These are phyloP conservation scores for Leptographium radiaticola DNA, from an alignment of 2,329 filamentous ascomycete genomes.

Conservation along the genomic window DNA sequence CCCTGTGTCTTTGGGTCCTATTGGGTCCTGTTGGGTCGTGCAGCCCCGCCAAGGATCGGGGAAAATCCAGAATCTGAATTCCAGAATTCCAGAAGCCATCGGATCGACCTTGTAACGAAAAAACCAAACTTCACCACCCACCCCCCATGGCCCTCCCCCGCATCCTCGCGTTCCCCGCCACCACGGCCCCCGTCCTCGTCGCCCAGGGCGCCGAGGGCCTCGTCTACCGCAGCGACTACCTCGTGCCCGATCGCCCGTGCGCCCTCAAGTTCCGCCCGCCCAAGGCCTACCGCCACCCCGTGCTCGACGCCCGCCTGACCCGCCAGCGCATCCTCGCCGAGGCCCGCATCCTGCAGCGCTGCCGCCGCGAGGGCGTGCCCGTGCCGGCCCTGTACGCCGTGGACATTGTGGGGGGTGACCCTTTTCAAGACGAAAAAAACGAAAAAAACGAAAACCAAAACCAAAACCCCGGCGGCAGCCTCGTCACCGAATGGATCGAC, in stretches of 20 bases:
- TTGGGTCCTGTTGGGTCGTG: too few species aligned
- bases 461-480: constrained; percentile 18
- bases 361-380: constrained; percentile 61
- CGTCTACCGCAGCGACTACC: constrained; percentile 76
- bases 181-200: constrained; percentile 51
- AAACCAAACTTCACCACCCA: too few species aligned
- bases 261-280: constrained; percentile 84
- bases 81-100: too few species aligned
- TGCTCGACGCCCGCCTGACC: constrained; percentile 77
- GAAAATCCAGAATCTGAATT: too few species aligned
- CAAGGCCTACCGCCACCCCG: constrained; percentile 85
- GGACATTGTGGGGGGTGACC: constrained; percentile 43
- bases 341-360: constrained; percentile 70
- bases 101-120: too few species aligned
- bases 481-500: constrained; percentile 76
- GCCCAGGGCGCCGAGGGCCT: constrained; percentile 93
- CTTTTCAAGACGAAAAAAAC: neutral
- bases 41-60: too few species aligned
- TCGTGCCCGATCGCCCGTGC: constrained; percentile 52
- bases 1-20: too few species aligned
- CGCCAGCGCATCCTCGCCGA: constrained; percentile 79
- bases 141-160: constrained; percentile 22
- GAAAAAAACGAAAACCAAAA: neutral
- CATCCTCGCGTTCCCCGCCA: constrained; percentile 49
- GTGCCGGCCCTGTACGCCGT: constrained; percentile 71